Evolutionary conservation across 148 eudicot species (phyloP).

Genomic region (Silene conica): DNA sequence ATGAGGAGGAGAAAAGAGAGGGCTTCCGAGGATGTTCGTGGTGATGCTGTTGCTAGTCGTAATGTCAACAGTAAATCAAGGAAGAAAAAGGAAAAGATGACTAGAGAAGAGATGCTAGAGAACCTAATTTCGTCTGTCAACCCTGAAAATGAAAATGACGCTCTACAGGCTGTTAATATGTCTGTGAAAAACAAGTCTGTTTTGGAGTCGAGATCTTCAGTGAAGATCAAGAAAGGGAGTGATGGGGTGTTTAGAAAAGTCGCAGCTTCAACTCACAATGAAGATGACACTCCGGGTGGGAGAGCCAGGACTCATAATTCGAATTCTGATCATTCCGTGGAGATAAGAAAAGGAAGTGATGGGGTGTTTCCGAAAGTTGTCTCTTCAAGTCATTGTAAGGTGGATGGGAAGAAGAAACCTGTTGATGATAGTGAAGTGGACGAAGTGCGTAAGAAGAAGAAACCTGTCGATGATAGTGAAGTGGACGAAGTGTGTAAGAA

Average conservation of each 20-base stretch:
- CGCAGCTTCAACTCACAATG: not conserved
- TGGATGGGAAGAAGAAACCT: not conserved
- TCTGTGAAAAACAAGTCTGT: not conserved
- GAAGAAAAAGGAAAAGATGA: not conserved
- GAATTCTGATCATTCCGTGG: not conserved
- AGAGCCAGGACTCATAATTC: not conserved
- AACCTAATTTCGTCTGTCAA: not conserved
- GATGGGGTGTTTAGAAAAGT: slow-evolving; percentile 11
- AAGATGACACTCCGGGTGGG: not conserved
- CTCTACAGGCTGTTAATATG: not conserved
- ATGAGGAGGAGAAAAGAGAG: not conserved
- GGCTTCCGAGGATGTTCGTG: not conserved
- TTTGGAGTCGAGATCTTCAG: not conserved
- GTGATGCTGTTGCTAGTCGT: not conserved
- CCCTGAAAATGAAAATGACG: not conserved
- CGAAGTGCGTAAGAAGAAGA: too few species aligned
- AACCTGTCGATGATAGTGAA: not conserved
- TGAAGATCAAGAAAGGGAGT: not conserved
- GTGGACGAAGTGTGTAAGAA: not conserved
- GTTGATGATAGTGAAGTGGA: not conserved
- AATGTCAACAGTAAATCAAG: not conserved
- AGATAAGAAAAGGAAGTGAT: too few species aligned
- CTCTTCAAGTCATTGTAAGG: too few species aligned
- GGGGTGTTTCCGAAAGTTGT: too few species aligned
- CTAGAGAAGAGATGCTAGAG: not conserved